Evolutionary conservation across 78 protist genomes (phyloP).

Genomic region (Parvularia atlantis): DNA sequence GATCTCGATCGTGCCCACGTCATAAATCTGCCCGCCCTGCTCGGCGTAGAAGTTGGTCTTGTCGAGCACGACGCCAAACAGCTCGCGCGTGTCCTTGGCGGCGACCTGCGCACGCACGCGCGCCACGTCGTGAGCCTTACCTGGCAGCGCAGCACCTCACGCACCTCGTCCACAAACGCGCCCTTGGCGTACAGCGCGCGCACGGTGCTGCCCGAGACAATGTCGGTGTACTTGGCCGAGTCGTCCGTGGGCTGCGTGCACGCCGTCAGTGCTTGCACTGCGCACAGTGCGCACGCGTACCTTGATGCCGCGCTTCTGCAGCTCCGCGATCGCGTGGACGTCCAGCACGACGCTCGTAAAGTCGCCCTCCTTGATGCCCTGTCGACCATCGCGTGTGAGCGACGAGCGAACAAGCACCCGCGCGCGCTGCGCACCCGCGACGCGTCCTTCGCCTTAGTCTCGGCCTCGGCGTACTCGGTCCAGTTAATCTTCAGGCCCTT

Average conservation of each 20-base stretch:
- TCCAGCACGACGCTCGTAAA: conserved; percentile 13
- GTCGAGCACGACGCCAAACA: conserved; percentile 62
- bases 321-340: conserved; percentile 14
- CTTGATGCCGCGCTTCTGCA: conserved; percentile 1
- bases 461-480: conserved; percentile 34
- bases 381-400: not conserved
- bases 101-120: not conserved
- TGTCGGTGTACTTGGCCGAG: conserved; percentile 50
- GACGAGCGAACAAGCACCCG: not conserved
- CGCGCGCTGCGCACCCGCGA: conserved; percentile 12
- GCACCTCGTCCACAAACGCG: conserved; percentile 40
- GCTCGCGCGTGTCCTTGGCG: not conserved
- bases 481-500: conserved; percentile 61
- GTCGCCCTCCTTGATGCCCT: not conserved
- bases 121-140: too few species aligned
- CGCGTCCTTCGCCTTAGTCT: conserved; percentile 31
- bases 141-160: not conserved
- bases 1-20: conserved; percentile 56
- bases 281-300: too few species aligned
- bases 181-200: conserved; percentile 55
- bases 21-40: conserved; percentile 89
- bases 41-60: conserved; percentile 83
- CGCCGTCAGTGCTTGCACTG: too few species aligned
- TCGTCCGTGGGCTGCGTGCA: conserved; percentile 79
- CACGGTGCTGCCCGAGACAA: conserved; percentile 26